phyloP scores from a whole-genome alignment of 208 protist species.

The Acanthamoeba divionensis region DNA sequence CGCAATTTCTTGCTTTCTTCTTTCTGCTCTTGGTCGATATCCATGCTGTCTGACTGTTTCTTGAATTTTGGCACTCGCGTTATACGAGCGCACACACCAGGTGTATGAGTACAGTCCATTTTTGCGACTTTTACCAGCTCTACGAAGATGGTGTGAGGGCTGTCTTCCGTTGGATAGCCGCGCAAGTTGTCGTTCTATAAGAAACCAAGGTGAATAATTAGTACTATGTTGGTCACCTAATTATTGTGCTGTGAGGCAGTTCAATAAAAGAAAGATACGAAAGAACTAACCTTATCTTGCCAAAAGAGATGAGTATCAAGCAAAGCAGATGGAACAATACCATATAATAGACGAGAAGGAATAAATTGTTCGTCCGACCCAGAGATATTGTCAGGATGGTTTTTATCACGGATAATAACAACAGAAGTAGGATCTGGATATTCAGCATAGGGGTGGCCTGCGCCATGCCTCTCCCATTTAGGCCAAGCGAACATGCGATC shows the following conservation, averaged over 20 bases:
- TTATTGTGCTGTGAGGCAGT: neutral
- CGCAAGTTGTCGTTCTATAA: slow-evolving; percentile 45
- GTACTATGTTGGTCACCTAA: neutral
- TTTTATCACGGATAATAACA: slow-evolving; percentile 70
- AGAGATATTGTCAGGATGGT: slow-evolving; percentile 60
- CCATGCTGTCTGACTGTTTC: neutral
- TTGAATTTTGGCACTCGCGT: slow-evolving; percentile 13
- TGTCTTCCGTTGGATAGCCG: slow-evolving; percentile 34
- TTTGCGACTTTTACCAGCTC: slow-evolving; percentile 16
- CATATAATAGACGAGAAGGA: slow-evolving; percentile 69
- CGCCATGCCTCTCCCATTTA: slow-evolving; percentile 55
- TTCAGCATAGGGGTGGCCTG: slow-evolving; percentile 61
- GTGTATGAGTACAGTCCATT: neutral
- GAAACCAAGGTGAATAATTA: neutral
- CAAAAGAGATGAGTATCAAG: slow-evolving; percentile 74
- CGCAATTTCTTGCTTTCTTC: slow-evolving; percentile 42
- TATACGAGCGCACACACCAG: slow-evolving; percentile 39
- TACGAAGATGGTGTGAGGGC: slow-evolving; percentile 35
- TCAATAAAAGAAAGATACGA: neutral
- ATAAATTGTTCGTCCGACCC: slow-evolving; percentile 71
- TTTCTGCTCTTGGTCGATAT: neutral
- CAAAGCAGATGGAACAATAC: slow-evolving; percentile 68
- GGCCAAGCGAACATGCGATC: slow-evolving; percentile 34
- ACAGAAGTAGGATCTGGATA: slow-evolving; percentile 15
- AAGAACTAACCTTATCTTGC: slow-evolving; percentile 61